These are phyloP conservation scores for Hyaloperonospora arabidopsidis DNA, from an alignment of 352 stramenopile species.

Conservation along the genomic window DNA sequence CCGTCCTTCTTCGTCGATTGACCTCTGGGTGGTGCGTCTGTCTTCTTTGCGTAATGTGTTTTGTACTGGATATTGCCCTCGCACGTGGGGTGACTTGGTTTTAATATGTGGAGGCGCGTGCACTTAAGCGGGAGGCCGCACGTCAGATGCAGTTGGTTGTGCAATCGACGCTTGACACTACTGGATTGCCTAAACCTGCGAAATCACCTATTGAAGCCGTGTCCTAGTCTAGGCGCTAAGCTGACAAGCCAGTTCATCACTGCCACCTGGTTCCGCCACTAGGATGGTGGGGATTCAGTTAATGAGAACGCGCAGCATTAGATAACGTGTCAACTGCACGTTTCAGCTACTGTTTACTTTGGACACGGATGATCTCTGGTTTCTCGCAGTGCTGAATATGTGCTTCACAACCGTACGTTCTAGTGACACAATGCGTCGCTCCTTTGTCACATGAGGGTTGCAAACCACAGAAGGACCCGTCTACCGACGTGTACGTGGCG, in stretches of 20 bases:
- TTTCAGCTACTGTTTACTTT: too few species aligned
- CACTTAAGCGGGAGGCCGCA: slow-evolving; percentile 18
- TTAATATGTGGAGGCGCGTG: slow-evolving; percentile 16
- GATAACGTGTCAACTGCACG: too few species aligned
- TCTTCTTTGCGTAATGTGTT: slow-evolving; percentile 3
- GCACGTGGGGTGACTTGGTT: slow-evolving; percentile 7
- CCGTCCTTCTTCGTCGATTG: slow-evolving; percentile 26
- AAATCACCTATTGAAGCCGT: slow-evolving; percentile 1
- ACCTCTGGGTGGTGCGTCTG: slow-evolving; percentile 21
- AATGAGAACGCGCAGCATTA: too few species aligned
- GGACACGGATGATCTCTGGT: too few species aligned
- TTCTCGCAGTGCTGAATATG: too few species aligned
- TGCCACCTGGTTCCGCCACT: too few species aligned
- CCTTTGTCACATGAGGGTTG: background rate
- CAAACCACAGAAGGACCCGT: too few species aligned
- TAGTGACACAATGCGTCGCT: background rate
- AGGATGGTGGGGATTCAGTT: too few species aligned
- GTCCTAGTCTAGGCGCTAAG: too few species aligned
- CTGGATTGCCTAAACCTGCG: slow-evolving; percentile 3
- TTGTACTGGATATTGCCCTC: background rate
- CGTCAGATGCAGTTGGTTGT: slow-evolving; percentile 23
- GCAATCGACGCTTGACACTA: slow-evolving; percentile 11
- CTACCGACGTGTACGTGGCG: too few species aligned
- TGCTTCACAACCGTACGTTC: background rate
- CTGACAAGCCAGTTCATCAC: too few species aligned